Evolutionary conservation across 495 filamentous ascomycete species (phyloP).

Genomic region (Ramalina intermedia): DNA sequence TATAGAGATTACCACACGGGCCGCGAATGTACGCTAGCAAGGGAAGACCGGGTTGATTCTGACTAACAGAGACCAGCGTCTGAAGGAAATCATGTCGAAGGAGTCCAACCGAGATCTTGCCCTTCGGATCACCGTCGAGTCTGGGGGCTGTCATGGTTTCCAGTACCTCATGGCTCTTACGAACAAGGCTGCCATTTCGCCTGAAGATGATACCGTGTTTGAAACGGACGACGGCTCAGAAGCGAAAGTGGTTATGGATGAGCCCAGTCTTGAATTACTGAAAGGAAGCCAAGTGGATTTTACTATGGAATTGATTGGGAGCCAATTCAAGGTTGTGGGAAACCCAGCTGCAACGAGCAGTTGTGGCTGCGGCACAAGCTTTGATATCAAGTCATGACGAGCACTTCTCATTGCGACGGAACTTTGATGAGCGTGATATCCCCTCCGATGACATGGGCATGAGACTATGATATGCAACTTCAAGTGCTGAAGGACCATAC

Average conservation of each 20-base stretch:
- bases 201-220: conserved; percentile 63
- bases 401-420: too few species aligned
- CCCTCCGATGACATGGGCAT: background rate
- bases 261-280: conserved; percentile 71
- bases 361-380: conserved; percentile 96
- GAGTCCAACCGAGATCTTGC: conserved; percentile 71
- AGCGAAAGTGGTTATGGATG: conserved; percentile 82
- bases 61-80: conserved; percentile 36
- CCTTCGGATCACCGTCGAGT: conserved; percentile 79
- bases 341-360: conserved; percentile 84
- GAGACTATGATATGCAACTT: background rate
- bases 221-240: conserved; percentile 21
- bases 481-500: background rate
- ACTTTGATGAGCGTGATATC: background rate
- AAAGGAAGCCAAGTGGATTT: conserved; percentile 91
- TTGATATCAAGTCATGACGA: conserved; percentile 62
- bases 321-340: conserved; percentile 91
- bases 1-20: conserved; percentile 67
- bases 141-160: conserved; percentile 93
- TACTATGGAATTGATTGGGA: conserved; percentile 93
- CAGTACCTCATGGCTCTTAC: conserved; percentile 90
- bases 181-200: conserved; percentile 38
- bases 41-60: conserved; percentile 2
- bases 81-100: conserved; percentile 46
- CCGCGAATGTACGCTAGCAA: conserved; percentile 49